Percentiles rank a stretch among this genome's conserved stretches.
Evolutionary conservation across 106 monocot genomes (phyloP).

Genomic region (Amphibolis antarctica): DNA sequence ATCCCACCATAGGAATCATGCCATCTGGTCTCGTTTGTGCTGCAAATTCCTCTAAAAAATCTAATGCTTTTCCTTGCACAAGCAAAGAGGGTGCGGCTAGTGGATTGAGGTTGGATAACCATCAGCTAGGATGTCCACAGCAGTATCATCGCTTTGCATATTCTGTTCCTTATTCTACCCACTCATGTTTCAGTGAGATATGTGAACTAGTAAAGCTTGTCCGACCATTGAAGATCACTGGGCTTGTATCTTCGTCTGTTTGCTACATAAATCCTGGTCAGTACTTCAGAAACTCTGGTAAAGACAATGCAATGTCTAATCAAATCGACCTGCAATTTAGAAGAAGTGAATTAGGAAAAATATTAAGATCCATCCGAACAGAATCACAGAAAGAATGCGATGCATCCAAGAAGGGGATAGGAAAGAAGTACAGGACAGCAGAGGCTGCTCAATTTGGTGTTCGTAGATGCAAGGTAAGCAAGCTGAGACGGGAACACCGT

Average conservation of each 20-base stretch:
- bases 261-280: constrained; percentile 45
- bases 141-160: constrained; percentile 27
- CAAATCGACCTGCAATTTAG: not conserved
- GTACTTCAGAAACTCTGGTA: constrained; percentile 34
- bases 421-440: constrained; percentile 9
- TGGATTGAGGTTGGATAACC: not conserved
- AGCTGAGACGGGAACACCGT: constrained; percentile 21
- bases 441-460: constrained; percentile 7
- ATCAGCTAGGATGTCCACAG: not conserved
- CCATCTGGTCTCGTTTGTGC: constrained; percentile 59
- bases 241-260: constrained; percentile 46
- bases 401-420: constrained; percentile 10
- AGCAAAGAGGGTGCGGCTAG: not conserved
- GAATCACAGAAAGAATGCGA: not conserved
- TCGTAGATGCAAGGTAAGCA: constrained; percentile 27
- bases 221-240: constrained; percentile 33
- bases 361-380: constrained; percentile 9
- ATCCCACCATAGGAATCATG: constrained; percentile 70
- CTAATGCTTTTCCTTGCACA: not conserved
- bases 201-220: constrained; percentile 38
- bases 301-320: constrained; percentile 3
- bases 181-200: constrained; percentile 58
- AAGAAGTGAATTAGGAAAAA: not conserved
- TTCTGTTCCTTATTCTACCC: constrained; percentile 52
- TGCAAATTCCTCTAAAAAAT: not conserved